Conservation (phyloP, 345 rosid genomes). For the Durio zibethinus region DNA sequence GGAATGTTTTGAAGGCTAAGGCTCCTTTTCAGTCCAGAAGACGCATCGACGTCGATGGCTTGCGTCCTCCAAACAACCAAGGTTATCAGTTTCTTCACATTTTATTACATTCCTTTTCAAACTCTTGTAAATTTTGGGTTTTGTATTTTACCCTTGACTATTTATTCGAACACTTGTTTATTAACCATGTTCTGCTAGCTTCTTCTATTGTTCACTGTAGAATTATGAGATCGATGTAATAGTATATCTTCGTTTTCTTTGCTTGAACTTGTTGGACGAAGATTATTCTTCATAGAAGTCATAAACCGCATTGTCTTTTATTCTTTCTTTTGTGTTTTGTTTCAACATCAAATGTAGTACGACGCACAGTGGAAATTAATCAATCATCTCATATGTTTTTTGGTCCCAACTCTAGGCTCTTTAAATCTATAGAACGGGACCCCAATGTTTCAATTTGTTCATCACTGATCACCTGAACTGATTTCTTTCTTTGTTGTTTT, state of each 20-base stretch:
- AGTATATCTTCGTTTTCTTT: background rate
- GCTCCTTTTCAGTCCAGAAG: background rate
- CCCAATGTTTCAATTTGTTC: background rate
- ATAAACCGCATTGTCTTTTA: background rate
- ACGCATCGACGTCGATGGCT: background rate
- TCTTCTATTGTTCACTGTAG: background rate
- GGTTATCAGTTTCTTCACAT: background rate
- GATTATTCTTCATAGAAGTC: background rate
- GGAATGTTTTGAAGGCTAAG: background rate
- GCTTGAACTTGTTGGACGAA: background rate
- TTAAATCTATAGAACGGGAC: background rate
- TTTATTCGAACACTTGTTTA: background rate
- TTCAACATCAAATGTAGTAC: background rate
- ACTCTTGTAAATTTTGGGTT: background rate
- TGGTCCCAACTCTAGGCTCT: background rate
- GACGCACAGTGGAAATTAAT: background rate
- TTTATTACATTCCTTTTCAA: background rate
- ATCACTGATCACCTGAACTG: background rate
- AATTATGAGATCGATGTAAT: background rate
- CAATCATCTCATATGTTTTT: background rate
- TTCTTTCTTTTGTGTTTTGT: background rate
- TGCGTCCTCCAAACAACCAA: conserved; percentile 2
- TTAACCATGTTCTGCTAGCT: background rate
- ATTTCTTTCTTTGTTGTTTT: background rate
- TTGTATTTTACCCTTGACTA: background rate